phyloP scores from a whole-genome alignment of 352 stramenopile genomes.

The Globisporangium solare region DNA sequence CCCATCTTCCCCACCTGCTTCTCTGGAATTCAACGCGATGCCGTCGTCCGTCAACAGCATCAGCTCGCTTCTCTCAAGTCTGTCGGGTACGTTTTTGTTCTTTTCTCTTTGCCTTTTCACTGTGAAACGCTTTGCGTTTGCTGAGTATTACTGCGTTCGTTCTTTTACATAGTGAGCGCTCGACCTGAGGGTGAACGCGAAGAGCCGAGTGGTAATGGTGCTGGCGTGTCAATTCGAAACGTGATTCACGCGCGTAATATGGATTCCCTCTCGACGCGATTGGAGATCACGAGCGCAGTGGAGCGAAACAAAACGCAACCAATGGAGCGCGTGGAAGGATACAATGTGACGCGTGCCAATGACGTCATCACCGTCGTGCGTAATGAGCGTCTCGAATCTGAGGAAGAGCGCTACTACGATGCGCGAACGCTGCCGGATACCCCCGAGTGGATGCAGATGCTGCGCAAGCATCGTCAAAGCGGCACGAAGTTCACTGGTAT shows the following conservation, averaged over 20 bases:
- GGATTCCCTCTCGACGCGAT: conserved; percentile 64
- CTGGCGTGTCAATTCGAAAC: conserved; percentile 49
- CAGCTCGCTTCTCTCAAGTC: conserved; percentile 56
- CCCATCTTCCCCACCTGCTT: conserved; percentile 34
- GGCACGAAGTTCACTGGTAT: conserved; percentile 73
- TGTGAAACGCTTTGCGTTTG: not conserved
- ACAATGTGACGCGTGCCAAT: conserved; percentile 75
- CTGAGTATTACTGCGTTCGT: not conserved
- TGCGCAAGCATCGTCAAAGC: conserved; percentile 66
- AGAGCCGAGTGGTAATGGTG: conserved; percentile 61
- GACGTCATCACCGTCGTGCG: conserved; percentile 66
- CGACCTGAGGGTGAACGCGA: conserved; percentile 33
- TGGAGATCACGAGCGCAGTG: conserved; percentile 67
- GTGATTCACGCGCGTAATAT: conserved; percentile 59
- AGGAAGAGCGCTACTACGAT: conserved; percentile 72
- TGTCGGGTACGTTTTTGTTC: conserved; percentile 30
- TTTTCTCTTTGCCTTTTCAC: not conserved
- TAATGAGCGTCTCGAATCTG: conserved; percentile 45
- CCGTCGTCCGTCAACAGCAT: conserved; percentile 36
- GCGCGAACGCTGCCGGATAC: conserved; percentile 61
- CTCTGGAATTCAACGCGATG: conserved; percentile 36
- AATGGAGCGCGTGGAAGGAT: conserved; percentile 50
- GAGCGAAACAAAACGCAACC: conserved; percentile 57
- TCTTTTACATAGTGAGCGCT: conserved; percentile 20
- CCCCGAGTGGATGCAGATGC: conserved; percentile 65